These are phyloP conservation scores for Tagetes patula DNA, from an alignment of 129 eudicot species.

Conservation along the genomic window DNA sequence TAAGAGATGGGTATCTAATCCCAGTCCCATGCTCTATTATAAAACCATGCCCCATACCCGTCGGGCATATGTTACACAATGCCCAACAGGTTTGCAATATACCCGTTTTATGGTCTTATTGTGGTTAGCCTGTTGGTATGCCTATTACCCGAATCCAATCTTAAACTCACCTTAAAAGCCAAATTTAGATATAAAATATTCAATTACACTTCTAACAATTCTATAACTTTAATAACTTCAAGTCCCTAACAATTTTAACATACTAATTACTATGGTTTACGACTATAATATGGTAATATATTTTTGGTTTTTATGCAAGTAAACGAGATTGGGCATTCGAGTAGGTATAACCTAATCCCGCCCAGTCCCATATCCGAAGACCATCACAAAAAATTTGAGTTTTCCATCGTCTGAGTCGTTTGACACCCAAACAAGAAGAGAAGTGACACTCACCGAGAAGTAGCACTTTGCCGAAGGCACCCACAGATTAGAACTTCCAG, in stretches of 20 bases:
- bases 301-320: not conserved
- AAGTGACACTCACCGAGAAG: constrained; percentile 46
- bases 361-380: not conserved
- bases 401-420: not conserved
- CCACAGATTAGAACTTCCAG: constrained; percentile 66
- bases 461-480: constrained; percentile 60
- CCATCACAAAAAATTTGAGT: not conserved
- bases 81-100: not conserved
- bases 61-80: not conserved
- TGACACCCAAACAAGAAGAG: constrained; percentile 19
- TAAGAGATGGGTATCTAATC: not conserved
- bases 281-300: not conserved
- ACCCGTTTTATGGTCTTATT: not conserved
- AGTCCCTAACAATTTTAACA: not conserved
- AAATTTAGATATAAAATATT: not conserved
- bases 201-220: not conserved
- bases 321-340: not conserved
- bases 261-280: not conserved
- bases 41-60: not conserved
- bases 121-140: not conserved
- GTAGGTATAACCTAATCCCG: not conserved
- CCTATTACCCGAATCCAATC: not conserved
- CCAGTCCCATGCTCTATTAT: not conserved
- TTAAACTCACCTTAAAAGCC: too few species aligned
- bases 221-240: not conserved